A percentile compares a stretch with the other conserved stretches of the same genome.
phyloP scores from a whole-genome alignment of 1,284 basidiomycete species.

The Moniliophthora roreri region DNA sequence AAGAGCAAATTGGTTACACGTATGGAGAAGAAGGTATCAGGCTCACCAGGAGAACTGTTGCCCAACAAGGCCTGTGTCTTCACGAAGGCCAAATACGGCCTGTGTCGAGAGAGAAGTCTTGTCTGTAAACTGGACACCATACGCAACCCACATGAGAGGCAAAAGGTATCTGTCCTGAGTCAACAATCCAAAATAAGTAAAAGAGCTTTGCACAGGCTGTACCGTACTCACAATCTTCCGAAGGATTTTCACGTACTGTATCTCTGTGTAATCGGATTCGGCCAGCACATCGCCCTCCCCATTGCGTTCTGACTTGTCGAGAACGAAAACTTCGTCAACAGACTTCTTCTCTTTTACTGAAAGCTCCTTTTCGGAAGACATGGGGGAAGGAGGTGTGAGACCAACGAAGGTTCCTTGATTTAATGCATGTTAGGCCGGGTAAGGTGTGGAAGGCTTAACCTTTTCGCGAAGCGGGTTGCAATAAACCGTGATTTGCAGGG shows the following conservation, averaged over 20 bases:
- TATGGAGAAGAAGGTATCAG: not conserved
- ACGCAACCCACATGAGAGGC: conserved; percentile 16
- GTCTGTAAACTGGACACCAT: conserved; percentile 18
- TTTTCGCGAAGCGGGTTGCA: too few species aligned
- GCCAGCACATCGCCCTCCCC: conserved; percentile 1
- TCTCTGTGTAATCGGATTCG: conserved; percentile 15
- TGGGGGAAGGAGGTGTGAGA: not conserved
- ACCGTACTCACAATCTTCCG: conserved; percentile 9
- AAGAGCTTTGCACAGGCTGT: not conserved
- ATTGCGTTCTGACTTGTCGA: conserved; percentile 33
- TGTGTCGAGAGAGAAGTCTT: conserved; percentile 18
- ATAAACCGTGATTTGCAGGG: too few species aligned
- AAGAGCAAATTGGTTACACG: not conserved
- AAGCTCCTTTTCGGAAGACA: not conserved
- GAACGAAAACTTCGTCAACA: conserved; percentile 28
- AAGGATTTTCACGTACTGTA: conserved; percentile 9
- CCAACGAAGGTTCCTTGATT: too few species aligned
- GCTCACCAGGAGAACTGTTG: conserved; percentile 18
- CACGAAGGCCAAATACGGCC: conserved; percentile 14
- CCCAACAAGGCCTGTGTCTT: conserved; percentile 16
- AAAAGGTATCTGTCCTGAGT: conserved; percentile 13
- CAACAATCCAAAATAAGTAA: not conserved
- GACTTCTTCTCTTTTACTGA: conserved; percentile 1
- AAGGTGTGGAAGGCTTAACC: too few species aligned
- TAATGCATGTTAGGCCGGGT: too few species aligned